Evolutionary conservation across 345 rosid genomes (phyloP).

Genomic region (Linum trigynum): DNA sequence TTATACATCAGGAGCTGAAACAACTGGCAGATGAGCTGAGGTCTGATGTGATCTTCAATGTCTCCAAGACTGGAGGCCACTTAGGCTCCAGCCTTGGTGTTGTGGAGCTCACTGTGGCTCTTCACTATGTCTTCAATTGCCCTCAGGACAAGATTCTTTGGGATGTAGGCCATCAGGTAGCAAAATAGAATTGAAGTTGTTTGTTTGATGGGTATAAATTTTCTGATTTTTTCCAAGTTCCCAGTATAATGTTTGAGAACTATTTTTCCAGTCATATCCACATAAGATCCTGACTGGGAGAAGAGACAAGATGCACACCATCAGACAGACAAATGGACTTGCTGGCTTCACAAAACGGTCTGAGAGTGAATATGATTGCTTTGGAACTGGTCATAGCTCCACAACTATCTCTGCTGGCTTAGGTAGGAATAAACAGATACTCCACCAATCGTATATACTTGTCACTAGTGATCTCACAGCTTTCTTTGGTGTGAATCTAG

Average conservation of each 20-base stretch:
- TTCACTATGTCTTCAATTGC: constrained; percentile 83
- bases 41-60: constrained; percentile 84
- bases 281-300: constrained; percentile 93
- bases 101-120: constrained; percentile 95
- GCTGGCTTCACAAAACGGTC: constrained; percentile 83
- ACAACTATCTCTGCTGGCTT: constrained; percentile 93
- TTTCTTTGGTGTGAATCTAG: too few relatives aligned
- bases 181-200: background rate
- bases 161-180: constrained; percentile 99
- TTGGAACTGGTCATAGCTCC: constrained; percentile 92
- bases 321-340: constrained; percentile 84
- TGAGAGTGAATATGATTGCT: constrained; percentile 89
- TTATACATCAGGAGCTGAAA: constrained; percentile 52
- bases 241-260: background rate
- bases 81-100: constrained; percentile 97
- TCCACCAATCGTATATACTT: too few relatives aligned
- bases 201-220: too few relatives aligned
- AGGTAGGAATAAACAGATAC: constrained; percentile 31
- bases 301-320: constrained; percentile 83
- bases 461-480: too few relatives aligned
- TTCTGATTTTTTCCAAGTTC: background rate
- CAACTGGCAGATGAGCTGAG: constrained; percentile 82
- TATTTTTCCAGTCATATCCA: constrained; percentile 62
- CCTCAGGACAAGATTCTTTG: constrained; percentile 85
- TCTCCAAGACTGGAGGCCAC: constrained; percentile 93